Evolutionary conservation across 2,329 filamentous ascomycete species (phyloP), one percentile per base, ranked within the genome.

Genomic region (Colletotrichum sansevieriae): DNA sequence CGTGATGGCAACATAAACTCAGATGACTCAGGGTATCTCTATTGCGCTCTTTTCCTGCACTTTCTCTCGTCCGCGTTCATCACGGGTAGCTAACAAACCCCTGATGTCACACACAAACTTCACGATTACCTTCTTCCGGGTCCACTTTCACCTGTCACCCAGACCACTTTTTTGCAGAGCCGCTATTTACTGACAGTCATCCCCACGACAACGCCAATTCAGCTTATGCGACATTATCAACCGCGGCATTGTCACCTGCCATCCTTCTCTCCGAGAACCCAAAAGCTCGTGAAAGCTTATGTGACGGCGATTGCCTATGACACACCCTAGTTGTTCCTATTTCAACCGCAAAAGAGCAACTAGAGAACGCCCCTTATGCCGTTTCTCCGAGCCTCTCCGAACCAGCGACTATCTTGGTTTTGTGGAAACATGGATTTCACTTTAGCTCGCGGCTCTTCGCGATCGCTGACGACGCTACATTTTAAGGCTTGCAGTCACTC

Each of bases 21-120:
- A 10, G 54, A 65, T 68, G 62, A 65, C 54, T 65, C 47, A 65
- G 49, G 49, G 33, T 18, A 25, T 58, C 61, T 22, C 55, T 49
- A 61, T 68, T 33, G 55, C 65, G 65, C 62, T 56, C 62, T 60
- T 68, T 68, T 65, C 51, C 54, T 25, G 49, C 49, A 12, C 49
- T 18, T 18, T 8, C 18, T 29, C 29, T 18, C 29, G 10, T 33
- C 22, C 33, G 65, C 47, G 41, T 55, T 65, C 41, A 39, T 11
- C n/a, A 39, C 33, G 49, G 15, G 63, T 58, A 29, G 44, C 60
- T 39, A 59, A 59, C 59, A 47, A 59, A 55, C 54, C 59, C 65
- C 64, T 41, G 37, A 68, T 58, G 33, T 65, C 58, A 54, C 52
- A 47, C 61, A 59, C 47, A 49, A 33, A 47, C 41, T 9, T 65